Conservation (phyloP, 331 rosid species). For the Spiraea crenata region DNA sequence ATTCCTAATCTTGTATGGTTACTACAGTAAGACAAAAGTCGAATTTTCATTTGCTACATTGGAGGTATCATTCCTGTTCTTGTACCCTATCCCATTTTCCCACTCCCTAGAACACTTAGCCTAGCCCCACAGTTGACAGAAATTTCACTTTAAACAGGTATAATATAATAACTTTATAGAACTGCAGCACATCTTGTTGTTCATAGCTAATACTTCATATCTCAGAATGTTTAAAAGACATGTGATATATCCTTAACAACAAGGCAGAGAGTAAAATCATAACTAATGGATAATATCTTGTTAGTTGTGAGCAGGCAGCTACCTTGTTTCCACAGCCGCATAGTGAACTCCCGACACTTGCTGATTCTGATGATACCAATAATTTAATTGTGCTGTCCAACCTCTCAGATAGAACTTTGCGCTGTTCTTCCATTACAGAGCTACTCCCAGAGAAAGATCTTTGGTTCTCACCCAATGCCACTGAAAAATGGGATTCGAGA, state of each 20-base stretch:
- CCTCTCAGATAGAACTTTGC: slow-evolving; percentile 47
- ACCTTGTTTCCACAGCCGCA: slow-evolving; percentile 60
- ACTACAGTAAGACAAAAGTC: neutral
- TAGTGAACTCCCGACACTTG: slow-evolving; percentile 27
- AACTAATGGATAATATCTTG: slow-evolving; percentile 49
- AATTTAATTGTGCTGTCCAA: slow-evolving; percentile 50
- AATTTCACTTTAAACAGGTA: neutral
- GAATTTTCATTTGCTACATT: neutral
- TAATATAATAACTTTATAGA: neutral
- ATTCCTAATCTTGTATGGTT: neutral
- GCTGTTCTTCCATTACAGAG: slow-evolving; percentile 47
- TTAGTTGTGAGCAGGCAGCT: slow-evolving; percentile 58
- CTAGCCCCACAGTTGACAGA: neutral
- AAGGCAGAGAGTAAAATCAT: slow-evolving; percentile 41
- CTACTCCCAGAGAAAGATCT: slow-evolving; percentile 29
- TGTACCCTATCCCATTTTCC: neutral
- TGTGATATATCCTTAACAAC: slow-evolving; percentile 39
- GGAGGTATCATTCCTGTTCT: neutral
- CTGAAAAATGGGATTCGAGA: slow-evolving; percentile 53
- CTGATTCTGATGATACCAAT: slow-evolving; percentile 46
- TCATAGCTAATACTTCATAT: slow-evolving; percentile 19
- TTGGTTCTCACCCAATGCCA: slow-evolving; percentile 31
- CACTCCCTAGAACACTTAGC: neutral
- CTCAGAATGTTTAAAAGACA: slow-evolving; percentile 26
- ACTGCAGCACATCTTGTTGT: neutral